Conservation (phyloP, 2,329 filamentous ascomycete genomes). For the Proliferodiscus dingleyae region DNA sequence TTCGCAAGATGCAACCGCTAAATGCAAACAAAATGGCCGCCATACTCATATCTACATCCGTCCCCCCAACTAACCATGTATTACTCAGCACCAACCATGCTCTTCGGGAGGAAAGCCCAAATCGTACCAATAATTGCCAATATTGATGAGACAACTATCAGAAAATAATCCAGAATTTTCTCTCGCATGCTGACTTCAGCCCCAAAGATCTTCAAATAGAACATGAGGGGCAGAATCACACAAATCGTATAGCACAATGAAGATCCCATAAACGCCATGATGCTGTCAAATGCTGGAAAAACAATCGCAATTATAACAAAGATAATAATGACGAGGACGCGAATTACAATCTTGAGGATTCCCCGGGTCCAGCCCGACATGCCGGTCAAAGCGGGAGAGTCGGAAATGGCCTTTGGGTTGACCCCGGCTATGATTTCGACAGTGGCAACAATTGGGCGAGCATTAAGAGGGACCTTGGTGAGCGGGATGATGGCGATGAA, state of each 20-base stretch:
- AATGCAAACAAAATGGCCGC: background rate
- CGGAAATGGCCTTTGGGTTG: conserved; percentile 36
- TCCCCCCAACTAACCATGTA: background rate
- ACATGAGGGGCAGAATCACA: conserved; percentile 81
- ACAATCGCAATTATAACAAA: conserved; percentile 72
- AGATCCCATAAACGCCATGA: conserved; percentile 76
- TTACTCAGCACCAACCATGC: conserved; percentile 55
- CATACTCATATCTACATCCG: background rate
- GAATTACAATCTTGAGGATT: conserved; percentile 54
- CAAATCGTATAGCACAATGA: conserved; percentile 92
- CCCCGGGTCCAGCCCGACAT: conserved; percentile 53
- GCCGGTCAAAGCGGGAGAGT: conserved; percentile 44
- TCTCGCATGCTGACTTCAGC: conserved; percentile 62
- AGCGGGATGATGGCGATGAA: conserved; percentile 91
- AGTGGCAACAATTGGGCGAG: conserved; percentile 81
- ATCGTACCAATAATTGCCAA: conserved; percentile 75
- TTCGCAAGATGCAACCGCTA: background rate
- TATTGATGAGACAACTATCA: conserved; percentile 65
- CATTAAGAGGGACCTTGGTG: conserved; percentile 90
- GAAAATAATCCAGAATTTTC: conserved; percentile 58
- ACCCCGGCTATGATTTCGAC: conserved; percentile 77
- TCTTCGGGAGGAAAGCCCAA: conserved; percentile 83
- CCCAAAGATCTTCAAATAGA: conserved; percentile 86
- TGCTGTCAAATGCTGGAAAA: conserved; percentile 64
- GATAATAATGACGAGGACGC: conserved; percentile 61